phyloP scores from a whole-genome alignment of 108 stramenopile species.

The Epipyxis sp. region DNA sequence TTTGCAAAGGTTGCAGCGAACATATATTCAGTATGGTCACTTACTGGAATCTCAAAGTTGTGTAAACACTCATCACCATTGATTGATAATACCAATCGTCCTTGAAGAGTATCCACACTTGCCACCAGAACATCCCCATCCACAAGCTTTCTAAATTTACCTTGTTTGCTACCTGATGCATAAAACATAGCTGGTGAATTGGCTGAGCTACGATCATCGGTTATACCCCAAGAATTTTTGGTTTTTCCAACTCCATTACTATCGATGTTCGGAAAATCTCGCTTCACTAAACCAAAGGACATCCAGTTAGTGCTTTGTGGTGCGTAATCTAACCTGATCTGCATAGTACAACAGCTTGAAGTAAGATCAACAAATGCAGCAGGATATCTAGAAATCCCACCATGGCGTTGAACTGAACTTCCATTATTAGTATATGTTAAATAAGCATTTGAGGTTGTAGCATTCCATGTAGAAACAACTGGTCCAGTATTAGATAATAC shows the following conservation, averaged over 20 bases:
- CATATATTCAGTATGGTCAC: not conserved
- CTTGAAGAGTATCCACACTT: not conserved
- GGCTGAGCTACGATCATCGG: conserved; percentile 1
- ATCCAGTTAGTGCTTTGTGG: not conserved
- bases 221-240: not conserved
- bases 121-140: not conserved
- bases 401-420: not conserved
- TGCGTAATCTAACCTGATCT: not conserved
- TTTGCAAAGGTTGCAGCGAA: conserved; percentile 5
- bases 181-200: not conserved
- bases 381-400: not conserved
- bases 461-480: not conserved
- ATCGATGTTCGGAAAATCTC: not conserved
- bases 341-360: not conserved
- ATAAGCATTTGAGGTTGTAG: not conserved
- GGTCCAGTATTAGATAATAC: not conserved
- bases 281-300: conserved; percentile 11
- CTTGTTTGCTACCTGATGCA: not conserved
- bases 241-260: not conserved
- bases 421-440: not conserved
- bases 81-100: not conserved
- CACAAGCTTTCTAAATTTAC: not conserved
- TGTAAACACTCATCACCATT: not conserved
- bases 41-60: not conserved
- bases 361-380: not conserved